Percentiles rank a stretch among this genome's conserved stretches.
Evolutionary conservation across 2,329 filamentous ascomycete species (phyloP).

Genomic region (Ceratocystis eucalypticola): DNA sequence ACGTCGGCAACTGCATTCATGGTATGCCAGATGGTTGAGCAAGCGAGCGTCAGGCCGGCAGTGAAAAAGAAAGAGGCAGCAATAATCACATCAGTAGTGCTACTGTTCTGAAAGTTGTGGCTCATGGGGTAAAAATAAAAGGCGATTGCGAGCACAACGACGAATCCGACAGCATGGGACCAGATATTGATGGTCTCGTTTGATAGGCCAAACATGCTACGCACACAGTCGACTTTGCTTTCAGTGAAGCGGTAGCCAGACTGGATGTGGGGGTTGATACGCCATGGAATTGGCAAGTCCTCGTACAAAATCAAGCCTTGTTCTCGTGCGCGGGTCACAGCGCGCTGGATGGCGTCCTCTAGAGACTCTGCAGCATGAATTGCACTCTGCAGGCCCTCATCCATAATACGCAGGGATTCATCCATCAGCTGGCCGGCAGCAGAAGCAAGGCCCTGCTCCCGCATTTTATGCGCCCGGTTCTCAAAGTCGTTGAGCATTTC

Average conservation of each 20-base stretch:
- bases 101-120: conserved; percentile 72
- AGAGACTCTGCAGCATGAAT: conserved; percentile 67
- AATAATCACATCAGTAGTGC: conserved; percentile 78
- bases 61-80: conserved; percentile 93
- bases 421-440: conserved; percentile 62
- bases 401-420: conserved; percentile 61
- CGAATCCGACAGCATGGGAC: conserved; percentile 82
- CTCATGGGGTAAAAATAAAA: conserved; percentile 93
- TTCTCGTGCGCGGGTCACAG: conserved; percentile 60
- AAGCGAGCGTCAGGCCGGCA: conserved; percentile 85
- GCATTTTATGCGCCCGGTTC: conserved; percentile 62
- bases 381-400: conserved; percentile 72
- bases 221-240: conserved; percentile 76
- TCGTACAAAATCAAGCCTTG: conserved; percentile 77
- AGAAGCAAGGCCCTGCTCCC: conserved; percentile 58
- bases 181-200: conserved; percentile 98
- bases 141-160: conserved; percentile 75
- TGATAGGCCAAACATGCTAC: conserved; percentile 68
- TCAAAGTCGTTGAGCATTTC: conserved; percentile 77
- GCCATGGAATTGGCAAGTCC: conserved; percentile 82
- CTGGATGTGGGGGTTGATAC: conserved; percentile 85
- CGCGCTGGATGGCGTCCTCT: conserved; percentile 71
- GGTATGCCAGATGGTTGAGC: conserved; percentile 94
- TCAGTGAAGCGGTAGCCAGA: conserved; percentile 88
- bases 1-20: conserved; percentile 95